phyloP scores from a whole-genome alignment of 2,329 filamentous ascomycete genomes.

The Chaetomiaceae sp. region DNA sequence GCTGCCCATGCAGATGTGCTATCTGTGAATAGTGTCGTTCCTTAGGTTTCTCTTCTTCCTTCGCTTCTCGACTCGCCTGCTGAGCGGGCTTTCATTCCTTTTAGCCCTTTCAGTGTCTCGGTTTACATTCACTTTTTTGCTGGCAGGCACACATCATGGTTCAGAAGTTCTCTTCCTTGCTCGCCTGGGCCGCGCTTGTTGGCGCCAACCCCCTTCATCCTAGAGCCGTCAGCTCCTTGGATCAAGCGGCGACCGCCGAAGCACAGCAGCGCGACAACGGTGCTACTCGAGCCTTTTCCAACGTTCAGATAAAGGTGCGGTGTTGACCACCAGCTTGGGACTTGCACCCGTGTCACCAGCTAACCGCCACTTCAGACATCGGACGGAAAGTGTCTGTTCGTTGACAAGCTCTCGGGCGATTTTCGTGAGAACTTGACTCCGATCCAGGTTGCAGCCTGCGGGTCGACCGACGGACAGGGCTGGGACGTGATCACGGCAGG shows the following conservation, averaged over 20 bases:
- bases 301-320: conserved; percentile 36
- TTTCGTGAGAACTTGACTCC: conserved; percentile 43
- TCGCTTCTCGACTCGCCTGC: conserved; percentile 25
- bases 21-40: conserved; percentile 23
- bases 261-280: conserved; percentile 40
- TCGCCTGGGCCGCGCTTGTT: conserved; percentile 26
- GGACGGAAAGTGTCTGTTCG: conserved; percentile 40
- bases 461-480: conserved; percentile 36
- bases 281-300: conserved; percentile 39
- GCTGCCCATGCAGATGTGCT: conserved; percentile 6
- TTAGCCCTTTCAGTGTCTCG: conserved; percentile 2
- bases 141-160: conserved; percentile 19
- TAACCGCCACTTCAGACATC: conserved; percentile 28
- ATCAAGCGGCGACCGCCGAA: conserved; percentile 39
- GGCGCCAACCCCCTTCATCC: conserved; percentile 26
- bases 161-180: conserved; percentile 20
- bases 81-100: conserved; percentile 30
- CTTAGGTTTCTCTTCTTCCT: conserved; percentile 18
- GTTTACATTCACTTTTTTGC: neutral
- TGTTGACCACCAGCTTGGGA: neutral
- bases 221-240: conserved; percentile 36
- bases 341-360: neutral
- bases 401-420: conserved; percentile 42
- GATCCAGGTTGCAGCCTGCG: conserved; percentile 40
- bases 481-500: conserved; percentile 46